Evolutionary conservation across 1,139 yeast species (phyloP).

Genomic region (Scheffersomyces stambukii): DNA sequence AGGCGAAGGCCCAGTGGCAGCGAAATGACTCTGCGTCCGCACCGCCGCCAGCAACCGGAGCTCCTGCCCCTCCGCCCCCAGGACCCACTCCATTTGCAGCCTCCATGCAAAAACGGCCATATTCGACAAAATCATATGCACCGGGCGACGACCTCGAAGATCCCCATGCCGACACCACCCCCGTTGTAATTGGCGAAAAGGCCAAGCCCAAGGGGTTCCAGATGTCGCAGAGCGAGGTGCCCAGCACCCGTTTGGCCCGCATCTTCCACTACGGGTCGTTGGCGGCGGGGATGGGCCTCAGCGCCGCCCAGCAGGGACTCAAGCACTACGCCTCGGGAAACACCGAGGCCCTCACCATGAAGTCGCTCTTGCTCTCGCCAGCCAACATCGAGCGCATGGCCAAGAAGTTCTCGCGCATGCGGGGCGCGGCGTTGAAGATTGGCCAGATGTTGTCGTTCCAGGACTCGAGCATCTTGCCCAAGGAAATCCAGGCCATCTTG

Average conservation of each 20-base stretch:
- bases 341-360: slow-evolving; percentile 41
- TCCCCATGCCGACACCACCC: slow-evolving; percentile 1
- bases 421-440: slow-evolving; percentile 96
- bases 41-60: not conserved
- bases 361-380: slow-evolving; percentile 69
- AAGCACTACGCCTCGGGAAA: slow-evolving; percentile 56
- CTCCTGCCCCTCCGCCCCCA: slow-evolving; percentile 1
- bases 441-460: slow-evolving; percentile 97
- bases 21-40: too few relatives aligned
- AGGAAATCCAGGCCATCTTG: slow-evolving; percentile 76
- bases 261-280: slow-evolving; percentile 88
- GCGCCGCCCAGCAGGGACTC: slow-evolving; percentile 77
- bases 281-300: slow-evolving; percentile 88
- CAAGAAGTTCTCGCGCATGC: slow-evolving; percentile 82
- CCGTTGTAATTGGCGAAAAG: slow-evolving; percentile 26
- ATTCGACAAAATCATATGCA: slow-evolving; percentile 11
- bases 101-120: slow-evolving; percentile 9
- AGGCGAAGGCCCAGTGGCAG: slow-evolving; percentile 10
- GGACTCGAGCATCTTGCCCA: slow-evolving; percentile 79
- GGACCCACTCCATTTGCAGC: slow-evolving; percentile 6
- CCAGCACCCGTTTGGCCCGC: slow-evolving; percentile 80
- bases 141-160: slow-evolving; percentile 8
- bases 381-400: slow-evolving; percentile 86
- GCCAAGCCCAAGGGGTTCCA: slow-evolving; percentile 35
- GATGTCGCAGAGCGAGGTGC: slow-evolving; percentile 69